phyloP scores from a whole-genome alignment of 202 grass and related monocot genomes.

The Schoenoplectus triqueter region DNA sequence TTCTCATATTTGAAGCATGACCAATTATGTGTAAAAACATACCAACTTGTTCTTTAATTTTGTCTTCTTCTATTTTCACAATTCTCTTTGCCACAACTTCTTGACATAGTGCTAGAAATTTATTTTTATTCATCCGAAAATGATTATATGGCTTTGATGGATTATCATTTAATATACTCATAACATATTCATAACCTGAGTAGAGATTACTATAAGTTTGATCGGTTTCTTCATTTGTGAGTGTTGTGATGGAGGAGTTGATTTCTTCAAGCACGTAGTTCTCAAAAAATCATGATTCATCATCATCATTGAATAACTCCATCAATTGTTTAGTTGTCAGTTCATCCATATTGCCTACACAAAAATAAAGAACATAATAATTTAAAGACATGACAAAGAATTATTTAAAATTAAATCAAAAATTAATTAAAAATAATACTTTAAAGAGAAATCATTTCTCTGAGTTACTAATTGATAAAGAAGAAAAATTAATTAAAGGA shows the following conservation, averaged over 20 bases:
- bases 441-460: background rate
- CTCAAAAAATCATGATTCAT: conserved; percentile 9
- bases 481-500: too few relatives aligned
- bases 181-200: conserved; percentile 31
- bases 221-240: background rate
- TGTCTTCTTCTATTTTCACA: conserved; percentile 12
- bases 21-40: background rate
- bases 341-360: conserved; percentile 16
- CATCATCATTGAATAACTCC: conserved; percentile 18
- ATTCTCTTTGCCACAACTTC: conserved; percentile 10
- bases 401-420: too few relatives aligned
- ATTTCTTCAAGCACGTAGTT: conserved; percentile 5
- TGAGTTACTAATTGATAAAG: too few relatives aligned
- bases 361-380: background rate
- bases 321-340: background rate
- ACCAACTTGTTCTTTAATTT: conserved; percentile 12
- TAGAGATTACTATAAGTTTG: background rate
- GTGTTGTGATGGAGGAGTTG: background rate
- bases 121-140: conserved; percentile 15
- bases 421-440: too few relatives aligned
- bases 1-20: conserved; percentile 13
- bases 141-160: conserved; percentile 13
- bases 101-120: conserved; percentile 3
- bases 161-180: conserved; percentile 9
- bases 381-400: too few relatives aligned